Conservation (phyloP, 805 yeast genomes). For the Cyberlindnera xylosilytica region DNA sequence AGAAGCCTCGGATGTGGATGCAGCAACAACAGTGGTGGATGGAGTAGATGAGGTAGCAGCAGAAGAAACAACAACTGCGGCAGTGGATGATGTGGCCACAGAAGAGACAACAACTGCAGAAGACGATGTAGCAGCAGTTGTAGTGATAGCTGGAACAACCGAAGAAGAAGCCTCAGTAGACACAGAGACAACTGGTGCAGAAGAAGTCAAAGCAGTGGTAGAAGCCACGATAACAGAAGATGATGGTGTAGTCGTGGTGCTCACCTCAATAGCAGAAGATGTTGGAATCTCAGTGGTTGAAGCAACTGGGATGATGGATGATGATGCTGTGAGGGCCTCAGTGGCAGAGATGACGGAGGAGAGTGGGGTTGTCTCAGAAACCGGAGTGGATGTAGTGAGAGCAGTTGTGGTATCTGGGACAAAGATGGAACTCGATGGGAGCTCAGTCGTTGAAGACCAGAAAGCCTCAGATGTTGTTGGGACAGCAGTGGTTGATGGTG, state of each 20-base stretch:
- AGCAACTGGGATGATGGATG: too few species aligned
- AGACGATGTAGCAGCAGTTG: background rate
- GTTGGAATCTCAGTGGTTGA: background rate
- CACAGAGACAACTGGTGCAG: background rate
- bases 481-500: background rate
- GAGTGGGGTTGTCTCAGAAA: background rate
- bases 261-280: background rate
- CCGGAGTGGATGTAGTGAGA: conserved; percentile 1
- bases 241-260: background rate
- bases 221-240: background rate
- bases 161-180: conserved; percentile 1
- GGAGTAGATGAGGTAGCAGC: conserved; percentile 3
- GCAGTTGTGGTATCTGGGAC: background rate
- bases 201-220: background rate
- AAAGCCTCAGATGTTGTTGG: background rate
- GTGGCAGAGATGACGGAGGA: too few species aligned
- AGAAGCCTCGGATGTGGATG: background rate
- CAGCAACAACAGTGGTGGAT: background rate
- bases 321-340: too few species aligned
- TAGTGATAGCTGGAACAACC: conserved; percentile 1
- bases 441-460: background rate
- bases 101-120: conserved; percentile 5
- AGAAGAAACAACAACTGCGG: background rate
- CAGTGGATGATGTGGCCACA: background rate
- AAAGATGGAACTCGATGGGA: background rate